Base-by-base conservation (phyloP, 257 asterid genomes). In the Parsonsia alboflavescens region DNA sequence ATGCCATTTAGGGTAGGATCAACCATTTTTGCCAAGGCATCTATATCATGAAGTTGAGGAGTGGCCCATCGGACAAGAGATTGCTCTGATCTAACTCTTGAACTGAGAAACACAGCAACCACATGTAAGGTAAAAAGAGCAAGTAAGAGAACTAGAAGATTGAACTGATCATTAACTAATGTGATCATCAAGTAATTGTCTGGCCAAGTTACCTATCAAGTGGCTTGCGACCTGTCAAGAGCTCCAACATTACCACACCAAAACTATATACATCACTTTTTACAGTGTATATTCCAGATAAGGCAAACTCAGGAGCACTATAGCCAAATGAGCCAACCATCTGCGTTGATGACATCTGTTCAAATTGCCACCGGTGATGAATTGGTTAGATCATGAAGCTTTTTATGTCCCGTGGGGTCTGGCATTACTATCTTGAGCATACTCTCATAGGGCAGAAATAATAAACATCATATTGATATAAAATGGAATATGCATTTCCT, bases 31-130 rank as follows among this genome's bases (percentile, higher is more conserved):
- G 99, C 90, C 46, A 95, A 85, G 84, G 98, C 97, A 75, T 95
- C 99, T 39, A 95, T 95, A 77, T 95, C 99, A 71, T 95, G 98
- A 80, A 92, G 97, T 75, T 95, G 99, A 72, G 99, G 97, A 73
- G 96, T 89, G 58, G 98, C 96, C 99, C 99, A 95, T 82, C 98
- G 86, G 68, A 95, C 99, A 39, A 95, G 96, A 9, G 99, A 95
- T 77, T 92, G 99, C 75, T 95, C 99, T 28, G 92, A 85, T 85
- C 99, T 88, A 78, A 54, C 83, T 77, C 98, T 82, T 80, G 98
- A 92, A 79, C 99, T 95, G 84, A 22, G 65, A 41, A 78, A 80
- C 53, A 41, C 41, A 69, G 21, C 45, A 75, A 78, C 41, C 52
- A 39, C 24, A 42, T 26, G 10, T n/a, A 62, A 70, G 33, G 26